Percentiles rank a stretch among this genome's conserved stretches.
Evolutionary conservation across 2,329 filamentous ascomycete genomes (phyloP).

Genomic region (Huntiella abstrusa): DNA sequence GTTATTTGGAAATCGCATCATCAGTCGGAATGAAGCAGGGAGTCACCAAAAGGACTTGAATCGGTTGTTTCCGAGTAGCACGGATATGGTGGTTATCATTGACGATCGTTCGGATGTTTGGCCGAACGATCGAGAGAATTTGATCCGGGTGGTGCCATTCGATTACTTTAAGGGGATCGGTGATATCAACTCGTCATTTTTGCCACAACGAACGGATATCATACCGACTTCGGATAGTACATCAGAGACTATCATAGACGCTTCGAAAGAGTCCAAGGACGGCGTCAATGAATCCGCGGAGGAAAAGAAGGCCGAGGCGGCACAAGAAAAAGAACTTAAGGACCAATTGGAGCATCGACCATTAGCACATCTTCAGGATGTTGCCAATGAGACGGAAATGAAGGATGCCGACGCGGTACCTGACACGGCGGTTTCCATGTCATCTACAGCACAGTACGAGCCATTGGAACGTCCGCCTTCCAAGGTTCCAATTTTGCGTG

Average conservation of each 20-base stretch:
- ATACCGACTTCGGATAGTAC: conserved; percentile 16
- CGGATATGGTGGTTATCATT: conserved; percentile 98
- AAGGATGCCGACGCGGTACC: conserved; percentile 23
- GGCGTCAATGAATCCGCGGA: conserved; percentile 2
- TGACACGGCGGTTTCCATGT: conserved; percentile 6
- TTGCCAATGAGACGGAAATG: conserved; percentile 61
- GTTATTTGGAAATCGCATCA: conserved; percentile 83
- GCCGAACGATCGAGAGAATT: conserved; percentile 72
- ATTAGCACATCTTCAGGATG: conserved; percentile 76
- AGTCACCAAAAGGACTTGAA: conserved; percentile 83
- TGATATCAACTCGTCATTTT: conserved; percentile 94
- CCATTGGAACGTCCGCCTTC: conserved; percentile 23
- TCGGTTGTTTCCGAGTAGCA: conserved; percentile 85
- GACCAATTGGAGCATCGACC: conserved; percentile 81
- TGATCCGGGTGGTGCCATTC: conserved; percentile 88
- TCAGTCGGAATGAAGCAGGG: conserved; percentile 92
- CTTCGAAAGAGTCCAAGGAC: not conserved
- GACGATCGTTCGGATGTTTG: conserved; percentile 94
- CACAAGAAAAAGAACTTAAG: conserved; percentile 73
- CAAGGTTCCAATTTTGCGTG: conserved; percentile 50
- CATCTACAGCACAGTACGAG: conserved; percentile 14
- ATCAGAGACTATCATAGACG: conserved; percentile 8
- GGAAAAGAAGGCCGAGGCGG: conserved; percentile 38
- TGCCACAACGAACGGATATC: conserved; percentile 56
- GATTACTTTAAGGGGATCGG: conserved; percentile 97